Base-by-base conservation (phyloP, 2,329 filamentous ascomycete species). In the Diplodia mutila region DNA sequence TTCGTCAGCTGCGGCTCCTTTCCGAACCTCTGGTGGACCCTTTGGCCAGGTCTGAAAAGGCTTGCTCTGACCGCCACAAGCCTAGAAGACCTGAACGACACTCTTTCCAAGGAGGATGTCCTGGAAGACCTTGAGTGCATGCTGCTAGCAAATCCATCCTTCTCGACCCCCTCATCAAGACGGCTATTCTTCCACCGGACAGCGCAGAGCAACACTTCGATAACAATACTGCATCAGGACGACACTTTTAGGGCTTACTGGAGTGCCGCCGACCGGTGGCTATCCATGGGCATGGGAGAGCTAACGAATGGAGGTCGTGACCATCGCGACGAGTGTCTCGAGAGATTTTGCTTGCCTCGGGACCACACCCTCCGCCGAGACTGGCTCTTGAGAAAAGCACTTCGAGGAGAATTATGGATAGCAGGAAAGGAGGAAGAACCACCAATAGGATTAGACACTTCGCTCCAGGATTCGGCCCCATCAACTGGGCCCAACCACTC, bases 41-140 rank as follows among this genome's bases (percentile, higher is more conserved):
- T 77, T 11, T 85, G 82, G 81, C 79, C 78, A 8, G 75, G 78
- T 4, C 75, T 85, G 27, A 74, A 74, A 72, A 77, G 76, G 1
- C 73, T 86, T 18, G 80, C 78, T 46, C 74, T 86, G 21, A 84
- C 83, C 69, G 79, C 79, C 25, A 79, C 78, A 3, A 75, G 79
- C 68, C 77, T 76, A 11, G 76, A 79, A 66, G 75, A 73, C 70
- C 75, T 76, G 55, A 73, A 59, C 11, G 42, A 46, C 14, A 75
- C 75, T 74, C 18, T 51, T 21, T 14, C 55, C 12, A 61, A 69
- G 25, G 59, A 84, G 61, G 79, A 78, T 18, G 74, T 73, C 37
- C 73, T 82, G 67, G 68, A 75, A 7, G 69, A 73, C 37, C 72
- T 85, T 49, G 76, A 80, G 32, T 80, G 79, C 14, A 73, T 85